phyloP scores from a whole-genome alignment of 768 basidiomycete genomes.

The Lanmaoa rubissima region DNA sequence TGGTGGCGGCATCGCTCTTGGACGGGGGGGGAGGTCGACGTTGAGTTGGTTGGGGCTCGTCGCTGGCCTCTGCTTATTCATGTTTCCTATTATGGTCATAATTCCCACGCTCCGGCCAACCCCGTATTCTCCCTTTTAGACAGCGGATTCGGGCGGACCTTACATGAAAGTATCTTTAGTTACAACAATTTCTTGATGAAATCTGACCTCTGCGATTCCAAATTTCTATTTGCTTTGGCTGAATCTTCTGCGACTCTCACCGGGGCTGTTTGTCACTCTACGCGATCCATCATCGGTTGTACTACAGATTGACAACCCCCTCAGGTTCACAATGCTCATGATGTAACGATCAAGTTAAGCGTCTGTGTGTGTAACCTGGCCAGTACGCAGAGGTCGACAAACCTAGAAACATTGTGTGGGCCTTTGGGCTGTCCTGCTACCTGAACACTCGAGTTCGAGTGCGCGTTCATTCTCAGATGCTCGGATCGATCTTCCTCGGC shows the following conservation, averaged over 20 bases:
- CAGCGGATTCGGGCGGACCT: too few species aligned
- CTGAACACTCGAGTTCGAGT: not conserved
- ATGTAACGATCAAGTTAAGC: not conserved
- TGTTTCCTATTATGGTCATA: not conserved
- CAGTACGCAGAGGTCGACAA: not conserved
- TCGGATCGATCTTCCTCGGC: too few species aligned
- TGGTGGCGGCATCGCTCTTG: conserved; percentile 33
- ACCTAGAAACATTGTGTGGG: too few species aligned
- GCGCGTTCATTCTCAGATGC: too few species aligned
- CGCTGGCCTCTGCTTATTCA: conserved; percentile 16
- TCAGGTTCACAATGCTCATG: not conserved
- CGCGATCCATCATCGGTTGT: not conserved
- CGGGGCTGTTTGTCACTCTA: not conserved
- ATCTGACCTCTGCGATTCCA: too few species aligned
- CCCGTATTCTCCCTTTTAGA: not conserved
- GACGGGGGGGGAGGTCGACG: conserved; percentile 15
- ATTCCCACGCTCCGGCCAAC: conserved; percentile 13
- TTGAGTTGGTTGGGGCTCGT: conserved; percentile 15
- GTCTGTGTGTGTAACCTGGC: not conserved
- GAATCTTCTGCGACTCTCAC: too few species aligned
- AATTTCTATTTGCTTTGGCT: not conserved
- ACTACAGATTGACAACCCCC: not conserved
- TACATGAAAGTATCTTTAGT: too few species aligned
- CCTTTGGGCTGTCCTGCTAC: too few species aligned
- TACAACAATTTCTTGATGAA: too few species aligned